A percentile compares a stretch with the other conserved stretches of the same genome.
Conservation (phyloP, 2,329 filamentous ascomycete species). For the Xylariales sp. region DNA sequence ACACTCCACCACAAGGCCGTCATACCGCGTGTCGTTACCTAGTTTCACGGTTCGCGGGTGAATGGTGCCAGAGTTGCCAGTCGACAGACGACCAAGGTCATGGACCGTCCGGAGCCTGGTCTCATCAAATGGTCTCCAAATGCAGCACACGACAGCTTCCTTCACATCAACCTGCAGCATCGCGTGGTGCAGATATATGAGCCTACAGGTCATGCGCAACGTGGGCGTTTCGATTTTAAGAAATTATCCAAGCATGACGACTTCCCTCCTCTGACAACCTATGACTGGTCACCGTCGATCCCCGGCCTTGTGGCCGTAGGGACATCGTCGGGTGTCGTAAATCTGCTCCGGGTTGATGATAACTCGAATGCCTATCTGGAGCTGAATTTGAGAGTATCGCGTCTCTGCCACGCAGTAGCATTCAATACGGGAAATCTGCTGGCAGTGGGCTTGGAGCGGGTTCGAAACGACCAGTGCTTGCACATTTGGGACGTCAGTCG, state of each 20-base stretch:
- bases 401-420: constrained; percentile 76
- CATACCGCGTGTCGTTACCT: too few relatives aligned
- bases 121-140: constrained; percentile 65
- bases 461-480: constrained; percentile 75
- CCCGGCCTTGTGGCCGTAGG: constrained; percentile 69
- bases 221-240: constrained; percentile 52
- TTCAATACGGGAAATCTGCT: constrained; percentile 70
- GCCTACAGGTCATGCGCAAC: constrained; percentile 54
- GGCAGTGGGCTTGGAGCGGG: constrained; percentile 74
- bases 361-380: constrained; percentile 60
- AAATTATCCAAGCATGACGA: constrained; percentile 57
- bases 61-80: too few relatives aligned
- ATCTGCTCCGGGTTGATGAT: constrained; percentile 68
- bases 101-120: constrained; percentile 58
- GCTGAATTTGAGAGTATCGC: constrained; percentile 67
- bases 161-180: constrained; percentile 62
- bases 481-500: constrained; percentile 78
- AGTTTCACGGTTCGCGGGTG: too few relatives aligned
- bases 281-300: constrained; percentile 62
- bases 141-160: constrained; percentile 52
- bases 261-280: constrained; percentile 59
- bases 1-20: too few relatives aligned
- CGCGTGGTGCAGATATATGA: constrained; percentile 59
- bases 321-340: constrained; percentile 69
- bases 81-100: constrained; percentile 21